A percentile compares a stretch with the other conserved stretches of the same genome.
Evolutionary conservation across 2,329 filamentous ascomycete genomes (phyloP).

Genomic region (Lomentospora prolificans): DNA sequence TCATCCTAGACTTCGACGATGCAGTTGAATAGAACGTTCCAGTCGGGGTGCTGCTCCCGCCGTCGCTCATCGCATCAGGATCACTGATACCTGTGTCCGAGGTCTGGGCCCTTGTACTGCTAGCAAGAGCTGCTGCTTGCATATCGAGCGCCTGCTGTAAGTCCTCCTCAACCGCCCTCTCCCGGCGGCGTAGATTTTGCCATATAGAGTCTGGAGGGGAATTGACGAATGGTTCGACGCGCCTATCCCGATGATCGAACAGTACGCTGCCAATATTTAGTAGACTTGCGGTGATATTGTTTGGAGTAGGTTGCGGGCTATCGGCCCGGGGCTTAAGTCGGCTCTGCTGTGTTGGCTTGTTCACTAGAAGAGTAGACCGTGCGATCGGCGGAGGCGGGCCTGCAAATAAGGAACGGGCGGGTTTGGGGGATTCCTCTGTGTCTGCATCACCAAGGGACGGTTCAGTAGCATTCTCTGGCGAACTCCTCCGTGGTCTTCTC

Average conservation of each 20-base stretch:
- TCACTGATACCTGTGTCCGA: constrained; percentile 11
- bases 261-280: constrained; percentile 23
- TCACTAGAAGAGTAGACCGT: constrained; percentile 23
- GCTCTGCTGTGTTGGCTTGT: constrained; percentile 15
- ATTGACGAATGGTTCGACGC: constrained; percentile 14
- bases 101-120: not conserved
- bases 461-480: constrained; percentile 7
- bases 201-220: constrained; percentile 33
- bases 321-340: constrained; percentile 10
- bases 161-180: constrained; percentile 34
- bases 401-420: constrained; percentile 25
- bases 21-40: constrained; percentile 28
- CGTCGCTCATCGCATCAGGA: constrained; percentile 23
- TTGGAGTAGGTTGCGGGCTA: not conserved
- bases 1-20: constrained; percentile 29
- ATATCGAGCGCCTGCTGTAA: constrained; percentile 38
- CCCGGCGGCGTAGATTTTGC: constrained; percentile 34
- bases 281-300: constrained; percentile 11
- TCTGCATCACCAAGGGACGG: constrained; percentile 3
- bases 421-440: constrained; percentile 8
- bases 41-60: constrained; percentile 31
- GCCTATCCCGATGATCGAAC: constrained; percentile 22
- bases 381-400: constrained; percentile 43
- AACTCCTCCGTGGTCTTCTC: constrained; percentile 6
- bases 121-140: constrained; percentile 28